Conservation (phyloP, 148 eudicot species). For the Pharnaceum exiguum region DNA sequence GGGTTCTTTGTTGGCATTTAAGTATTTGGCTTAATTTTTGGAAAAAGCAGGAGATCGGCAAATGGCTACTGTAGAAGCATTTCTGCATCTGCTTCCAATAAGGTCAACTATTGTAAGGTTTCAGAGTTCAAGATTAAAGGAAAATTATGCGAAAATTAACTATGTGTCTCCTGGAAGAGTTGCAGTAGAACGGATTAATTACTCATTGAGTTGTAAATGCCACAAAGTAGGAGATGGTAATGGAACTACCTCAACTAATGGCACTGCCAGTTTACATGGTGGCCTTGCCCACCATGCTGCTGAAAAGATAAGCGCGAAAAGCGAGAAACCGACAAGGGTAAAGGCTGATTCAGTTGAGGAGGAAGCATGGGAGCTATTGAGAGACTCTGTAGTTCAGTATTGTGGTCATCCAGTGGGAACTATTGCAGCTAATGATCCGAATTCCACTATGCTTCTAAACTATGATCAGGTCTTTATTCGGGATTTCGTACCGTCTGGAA, state of each 20-base stretch:
- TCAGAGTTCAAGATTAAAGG: constrained; percentile 9
- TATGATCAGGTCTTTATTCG: constrained; percentile 71
- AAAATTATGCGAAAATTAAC: constrained; percentile 9
- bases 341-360: constrained; percentile 54
- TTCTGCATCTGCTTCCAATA: constrained; percentile 9
- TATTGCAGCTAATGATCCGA: constrained; percentile 87
- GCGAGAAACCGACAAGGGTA: constrained; percentile 16
- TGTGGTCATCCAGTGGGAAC: constrained; percentile 79
- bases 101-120: constrained; percentile 6
- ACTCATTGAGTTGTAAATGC: constrained; percentile 27
- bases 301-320: constrained; percentile 20
- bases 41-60: not conserved
- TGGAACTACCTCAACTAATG: constrained; percentile 25
- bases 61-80: constrained; percentile 23
- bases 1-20: constrained; percentile 14
- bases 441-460: constrained; percentile 40
- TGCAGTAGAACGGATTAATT: constrained; percentile 9
- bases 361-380: constrained; percentile 72
- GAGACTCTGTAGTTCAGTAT: constrained; percentile 62
- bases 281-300: constrained; percentile 5
- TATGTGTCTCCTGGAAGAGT: constrained; percentile 2
- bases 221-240: constrained; percentile 26
- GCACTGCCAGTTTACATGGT: constrained; percentile 11
- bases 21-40: constrained; percentile 2
- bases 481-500: constrained; percentile 59